Conservation (phyloP, 176 grass and related monocot species). For the Musa beccarii region DNA sequence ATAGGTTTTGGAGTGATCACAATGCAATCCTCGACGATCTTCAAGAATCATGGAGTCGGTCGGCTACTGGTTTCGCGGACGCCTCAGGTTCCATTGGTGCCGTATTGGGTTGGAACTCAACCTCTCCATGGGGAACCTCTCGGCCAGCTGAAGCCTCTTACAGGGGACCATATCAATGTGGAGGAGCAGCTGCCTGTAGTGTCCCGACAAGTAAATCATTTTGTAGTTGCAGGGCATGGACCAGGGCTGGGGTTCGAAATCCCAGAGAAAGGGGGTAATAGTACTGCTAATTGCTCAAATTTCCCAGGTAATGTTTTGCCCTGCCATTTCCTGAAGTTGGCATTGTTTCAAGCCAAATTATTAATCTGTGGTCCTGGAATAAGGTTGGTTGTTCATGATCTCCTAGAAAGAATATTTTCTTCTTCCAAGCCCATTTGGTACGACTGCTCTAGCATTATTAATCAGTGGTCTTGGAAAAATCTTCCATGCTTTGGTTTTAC, state of each 20-base stretch:
- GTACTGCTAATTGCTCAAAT: background rate
- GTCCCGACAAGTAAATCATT: background rate
- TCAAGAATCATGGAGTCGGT: background rate
- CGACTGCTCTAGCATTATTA: background rate
- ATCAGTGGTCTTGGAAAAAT: background rate
- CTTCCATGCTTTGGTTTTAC: background rate
- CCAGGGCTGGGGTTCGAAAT: background rate
- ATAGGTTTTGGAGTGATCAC: background rate
- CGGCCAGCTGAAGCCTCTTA: background rate
- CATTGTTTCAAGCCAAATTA: background rate
- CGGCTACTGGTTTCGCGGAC: background rate
- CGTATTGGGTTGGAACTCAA: background rate
- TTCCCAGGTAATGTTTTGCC: background rate
- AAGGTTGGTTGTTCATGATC: too few species aligned
- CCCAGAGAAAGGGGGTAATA: background rate
- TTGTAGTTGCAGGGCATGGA: background rate
- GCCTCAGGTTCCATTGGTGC: background rate
- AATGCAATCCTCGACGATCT: background rate
- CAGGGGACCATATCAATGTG: background rate
- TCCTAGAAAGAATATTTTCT: background rate
- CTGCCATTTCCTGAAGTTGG: background rate
- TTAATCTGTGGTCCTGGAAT: too few species aligned
- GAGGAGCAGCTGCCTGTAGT: background rate
- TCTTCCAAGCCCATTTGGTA: background rate
- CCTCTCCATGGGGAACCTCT: background rate